phyloP scores from a whole-genome alignment of 352 stramenopile genomes.

The Elongisporangium anandrum region DNA sequence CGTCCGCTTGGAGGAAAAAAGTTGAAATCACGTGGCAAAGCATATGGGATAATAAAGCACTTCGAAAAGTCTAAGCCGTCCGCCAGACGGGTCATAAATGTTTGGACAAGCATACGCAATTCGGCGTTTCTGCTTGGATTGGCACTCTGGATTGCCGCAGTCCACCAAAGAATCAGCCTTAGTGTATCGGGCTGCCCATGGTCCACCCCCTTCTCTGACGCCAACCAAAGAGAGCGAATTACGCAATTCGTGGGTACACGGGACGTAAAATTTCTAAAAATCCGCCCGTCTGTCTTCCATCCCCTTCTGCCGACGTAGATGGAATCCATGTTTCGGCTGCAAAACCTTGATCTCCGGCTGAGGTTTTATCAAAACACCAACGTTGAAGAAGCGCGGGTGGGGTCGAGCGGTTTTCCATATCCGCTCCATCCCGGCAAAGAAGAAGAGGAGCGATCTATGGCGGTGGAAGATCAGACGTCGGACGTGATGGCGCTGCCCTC shows the following conservation, averaged over 20 bases:
- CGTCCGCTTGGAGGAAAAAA: not conserved
- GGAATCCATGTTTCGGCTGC: not conserved
- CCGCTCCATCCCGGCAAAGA: not conserved
- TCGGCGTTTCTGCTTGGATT: not conserved
- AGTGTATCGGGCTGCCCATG: not conserved
- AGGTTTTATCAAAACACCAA: not conserved
- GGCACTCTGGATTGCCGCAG: not conserved
- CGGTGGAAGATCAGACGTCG: not conserved
- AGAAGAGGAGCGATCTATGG: not conserved
- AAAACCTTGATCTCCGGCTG: not conserved
- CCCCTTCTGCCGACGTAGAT: not conserved
- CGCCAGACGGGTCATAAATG: not conserved
- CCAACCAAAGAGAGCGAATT: not conserved
- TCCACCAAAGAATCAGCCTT: not conserved
- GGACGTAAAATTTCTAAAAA: not conserved
- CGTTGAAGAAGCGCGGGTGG: not conserved
- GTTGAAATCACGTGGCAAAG: not conserved
- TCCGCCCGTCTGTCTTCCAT: not conserved
- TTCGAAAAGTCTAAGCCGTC: not conserved
- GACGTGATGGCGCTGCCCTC: slow-evolving; percentile 27
- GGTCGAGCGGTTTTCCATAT: not conserved
- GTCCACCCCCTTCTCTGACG: not conserved
- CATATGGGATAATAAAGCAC: not conserved
- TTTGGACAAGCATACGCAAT: not conserved
- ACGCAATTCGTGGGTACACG: not conserved